Evolutionary conservation across 2,329 filamentous ascomycete genomes (phyloP).

Genomic region (Botryotinia globosa): DNA sequence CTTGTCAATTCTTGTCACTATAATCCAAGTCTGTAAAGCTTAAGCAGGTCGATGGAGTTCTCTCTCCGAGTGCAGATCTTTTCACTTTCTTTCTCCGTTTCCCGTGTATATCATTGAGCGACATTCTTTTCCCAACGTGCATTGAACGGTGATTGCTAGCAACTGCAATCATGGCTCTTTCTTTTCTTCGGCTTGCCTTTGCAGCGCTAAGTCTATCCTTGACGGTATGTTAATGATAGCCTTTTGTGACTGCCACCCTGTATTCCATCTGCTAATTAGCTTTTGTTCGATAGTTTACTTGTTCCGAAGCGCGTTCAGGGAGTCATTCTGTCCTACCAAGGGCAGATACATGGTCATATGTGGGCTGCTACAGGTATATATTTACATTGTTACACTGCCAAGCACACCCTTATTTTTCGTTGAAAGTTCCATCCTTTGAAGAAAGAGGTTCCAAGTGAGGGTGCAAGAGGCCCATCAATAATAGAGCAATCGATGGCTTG

Average conservation of each 20-base stretch:
- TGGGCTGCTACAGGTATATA: conserved; percentile 21
- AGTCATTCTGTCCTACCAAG: conserved; percentile 10
- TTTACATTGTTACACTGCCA: conserved; percentile 15
- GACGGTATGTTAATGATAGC: conserved; percentile 11
- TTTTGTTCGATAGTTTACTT: conserved; percentile 16
- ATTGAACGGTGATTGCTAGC: background rate
- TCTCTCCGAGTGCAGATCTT: background rate
- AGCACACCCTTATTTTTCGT: background rate
- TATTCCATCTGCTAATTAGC: conserved; percentile 6
- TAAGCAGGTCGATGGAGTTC: background rate
- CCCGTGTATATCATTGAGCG: conserved; percentile 10
- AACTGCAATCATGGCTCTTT: conserved; percentile 7
- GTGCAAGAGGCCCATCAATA: background rate
- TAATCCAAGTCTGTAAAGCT: background rate
- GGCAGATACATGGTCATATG: conserved; percentile 21
- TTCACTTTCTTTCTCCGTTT: background rate
- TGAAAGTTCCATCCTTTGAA: background rate
- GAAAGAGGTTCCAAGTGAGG: background rate
- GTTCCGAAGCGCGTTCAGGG: conserved; percentile 13
- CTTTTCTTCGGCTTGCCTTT: background rate
- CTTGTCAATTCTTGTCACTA: conserved; percentile 15
- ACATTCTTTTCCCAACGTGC: background rate
- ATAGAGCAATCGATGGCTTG: background rate
- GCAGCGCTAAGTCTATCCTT: background rate
- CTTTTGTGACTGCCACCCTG: background rate